phyloP scores from a whole-genome alignment of 176 grass and related monocot species.

The Triticum monococcum region DNA sequence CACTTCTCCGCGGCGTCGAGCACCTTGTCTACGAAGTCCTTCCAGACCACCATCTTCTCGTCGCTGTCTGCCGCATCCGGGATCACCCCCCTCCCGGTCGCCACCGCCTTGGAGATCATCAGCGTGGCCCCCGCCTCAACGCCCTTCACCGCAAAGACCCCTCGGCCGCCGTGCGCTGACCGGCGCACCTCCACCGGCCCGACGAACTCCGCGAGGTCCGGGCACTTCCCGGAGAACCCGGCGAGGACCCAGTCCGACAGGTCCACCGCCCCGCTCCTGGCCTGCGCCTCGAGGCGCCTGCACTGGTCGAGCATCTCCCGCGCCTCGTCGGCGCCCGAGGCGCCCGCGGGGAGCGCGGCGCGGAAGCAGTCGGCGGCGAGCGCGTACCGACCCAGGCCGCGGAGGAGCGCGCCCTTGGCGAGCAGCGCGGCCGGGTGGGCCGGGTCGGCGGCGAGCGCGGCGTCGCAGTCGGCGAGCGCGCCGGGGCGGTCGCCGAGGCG shows the following conservation, averaged over 20 bases:
- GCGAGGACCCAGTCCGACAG: conserved; percentile 68
- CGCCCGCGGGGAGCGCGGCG: conserved; percentile 19
- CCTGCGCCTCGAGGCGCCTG: conserved; percentile 56
- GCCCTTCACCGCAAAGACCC: conserved; percentile 61
- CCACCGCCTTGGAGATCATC: conserved; percentile 67
- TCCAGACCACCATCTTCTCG: conserved; percentile 95
- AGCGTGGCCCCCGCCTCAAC: conserved; percentile 60
- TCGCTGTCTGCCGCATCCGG: conserved; percentile 35
- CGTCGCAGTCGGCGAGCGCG: conserved; percentile 63
- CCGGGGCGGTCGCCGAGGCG: conserved; percentile 43
- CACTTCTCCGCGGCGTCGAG: conserved; percentile 65
- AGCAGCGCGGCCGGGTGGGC: conserved; percentile 52
- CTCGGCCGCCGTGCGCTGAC: conserved; percentile 43
- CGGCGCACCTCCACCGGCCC: conserved; percentile 68
- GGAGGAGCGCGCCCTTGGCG: conserved; percentile 68
- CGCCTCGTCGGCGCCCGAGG: conserved; percentile 21
- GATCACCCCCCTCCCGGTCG: conserved; percentile 64
- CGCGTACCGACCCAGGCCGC: conserved; percentile 55
- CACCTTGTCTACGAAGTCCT: conserved; percentile 78
- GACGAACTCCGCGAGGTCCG: conserved; percentile 67
- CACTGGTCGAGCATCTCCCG: conserved; percentile 51
- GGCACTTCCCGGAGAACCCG: conserved; percentile 53
- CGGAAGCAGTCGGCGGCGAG: conserved; percentile 57
- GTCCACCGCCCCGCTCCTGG: conserved; percentile 64
- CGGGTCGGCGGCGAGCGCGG: conserved; percentile 51